Evolutionary conservation across 257 asterid species (phyloP), one percentile per base, ranked within the genome.

Genomic region (Jaltomata sinuosa): DNA sequence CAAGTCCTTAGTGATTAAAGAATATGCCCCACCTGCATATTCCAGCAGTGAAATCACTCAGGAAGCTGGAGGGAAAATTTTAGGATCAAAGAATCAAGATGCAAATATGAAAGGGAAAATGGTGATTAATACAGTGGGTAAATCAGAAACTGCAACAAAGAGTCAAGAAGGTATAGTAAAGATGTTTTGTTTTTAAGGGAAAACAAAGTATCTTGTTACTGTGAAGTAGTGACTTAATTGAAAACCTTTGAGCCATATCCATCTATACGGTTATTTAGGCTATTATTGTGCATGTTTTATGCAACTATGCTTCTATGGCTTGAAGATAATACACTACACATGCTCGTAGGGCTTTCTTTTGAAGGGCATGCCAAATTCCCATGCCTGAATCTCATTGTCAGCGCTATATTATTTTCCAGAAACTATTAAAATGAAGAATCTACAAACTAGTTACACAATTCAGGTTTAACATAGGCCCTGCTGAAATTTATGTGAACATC

Each of bases 131-230:
- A 80, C 40, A 11, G 83, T 78, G 38, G 88, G 84, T 22, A 85
- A 67, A 25, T 52, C 8, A n/a, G 84, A 11, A 25, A 40, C 85
- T 85, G 67, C 53, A 84, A 54, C 77, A 67, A 49, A 67, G 5
- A 83, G 31, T 81, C 83, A 87, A 83, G 53, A 67, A 83, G 94
- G 94, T 91, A 87, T 31, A 64, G 3, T 25, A 54, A 85, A 54
- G 8, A 68, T 22, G 71, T 50, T 68, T 53, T 72, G 47, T 61
- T 82, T 42, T 27, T 12, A 1, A 2, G 69, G 49, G 80, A 38
- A 71, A 71, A 40, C 54, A 71, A 40, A 3, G 0, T 38, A 71
- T 71, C 62, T 9, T 18, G 38, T 77, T 49, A 27, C 62, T 11
- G 25, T 27, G 50, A 68, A 68, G 31, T 34, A 68, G 31, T 36